Conservation (phyloP, 1,139 yeast genomes). For the Blastobotrys proliferans region DNA sequence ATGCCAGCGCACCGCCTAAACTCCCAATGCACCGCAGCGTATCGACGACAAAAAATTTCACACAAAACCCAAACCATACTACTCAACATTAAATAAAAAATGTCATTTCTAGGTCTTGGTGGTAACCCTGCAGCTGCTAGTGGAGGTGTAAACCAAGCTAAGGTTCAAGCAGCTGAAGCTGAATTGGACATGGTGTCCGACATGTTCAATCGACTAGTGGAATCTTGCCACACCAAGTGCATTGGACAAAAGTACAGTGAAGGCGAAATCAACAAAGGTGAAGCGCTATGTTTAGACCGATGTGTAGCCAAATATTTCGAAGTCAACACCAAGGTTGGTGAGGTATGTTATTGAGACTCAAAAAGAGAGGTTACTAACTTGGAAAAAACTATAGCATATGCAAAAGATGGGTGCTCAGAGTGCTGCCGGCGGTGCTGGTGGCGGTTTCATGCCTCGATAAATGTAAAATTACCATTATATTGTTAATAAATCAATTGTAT, state of each 20-base stretch:
- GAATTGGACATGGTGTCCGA: constrained; percentile 96
- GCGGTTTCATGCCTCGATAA: constrained; percentile 12
- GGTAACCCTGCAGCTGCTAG: constrained; percentile 39
- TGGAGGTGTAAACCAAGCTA: constrained; percentile 31
- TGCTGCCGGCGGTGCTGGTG: background rate
- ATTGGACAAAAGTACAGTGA: constrained; percentile 63
- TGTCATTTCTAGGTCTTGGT: constrained; percentile 87
- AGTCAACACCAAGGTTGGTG: constrained; percentile 94
- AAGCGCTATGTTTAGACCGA: constrained; percentile 90
- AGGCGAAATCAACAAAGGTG: constrained; percentile 77
- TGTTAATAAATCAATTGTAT: background rate
- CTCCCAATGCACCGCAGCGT: background rate
- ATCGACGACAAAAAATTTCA: constrained; percentile 1
- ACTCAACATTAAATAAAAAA: constrained; percentile 11
- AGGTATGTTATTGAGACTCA: constrained; percentile 34
- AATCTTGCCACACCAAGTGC: constrained; percentile 88
- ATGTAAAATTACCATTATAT: background rate
- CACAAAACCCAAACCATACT: background rate
- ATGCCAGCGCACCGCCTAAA: too few relatives aligned
- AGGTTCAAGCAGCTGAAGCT: constrained; percentile 72
- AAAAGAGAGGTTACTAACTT: constrained; percentile 13
- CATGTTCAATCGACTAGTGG: constrained; percentile 84
- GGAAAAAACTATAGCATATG: constrained; percentile 27
- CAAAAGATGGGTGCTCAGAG: constrained; percentile 28
- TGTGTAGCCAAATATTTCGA: constrained; percentile 97